Percentiles rank a stretch among this genome's conserved stretches.
Evolutionary conservation across 1,284 basidiomycete species (phyloP).

Genomic region (Ganoderma sp.): DNA sequence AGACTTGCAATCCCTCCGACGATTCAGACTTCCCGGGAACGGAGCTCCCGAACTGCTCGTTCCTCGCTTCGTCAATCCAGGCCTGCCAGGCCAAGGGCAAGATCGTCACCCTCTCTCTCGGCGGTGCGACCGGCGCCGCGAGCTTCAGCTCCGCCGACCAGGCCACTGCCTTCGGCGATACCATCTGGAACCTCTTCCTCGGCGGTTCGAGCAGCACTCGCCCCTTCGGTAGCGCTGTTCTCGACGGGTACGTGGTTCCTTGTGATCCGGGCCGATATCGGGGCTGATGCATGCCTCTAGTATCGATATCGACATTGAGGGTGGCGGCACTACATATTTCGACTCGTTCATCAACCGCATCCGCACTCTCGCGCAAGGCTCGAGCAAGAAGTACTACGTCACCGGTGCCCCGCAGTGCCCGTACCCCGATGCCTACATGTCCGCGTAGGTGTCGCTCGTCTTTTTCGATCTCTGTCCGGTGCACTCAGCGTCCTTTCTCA

Average conservation of each 20-base stretch:
- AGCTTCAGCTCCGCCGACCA: conserved; percentile 59
- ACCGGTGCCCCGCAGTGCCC: conserved; percentile 72
- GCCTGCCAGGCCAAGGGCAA: conserved; percentile 69
- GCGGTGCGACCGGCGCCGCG: conserved; percentile 62
- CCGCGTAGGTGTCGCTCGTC: conserved; percentile 36
- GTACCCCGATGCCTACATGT: conserved; percentile 65
- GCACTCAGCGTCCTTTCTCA: background rate
- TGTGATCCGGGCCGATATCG: background rate
- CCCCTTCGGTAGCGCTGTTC: conserved; percentile 66
- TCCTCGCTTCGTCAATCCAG: conserved; percentile 60
- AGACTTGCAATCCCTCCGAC: conserved; percentile 48
- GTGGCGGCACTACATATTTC: conserved; percentile 56
- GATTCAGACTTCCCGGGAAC: conserved; percentile 59
- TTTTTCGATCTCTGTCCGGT: background rate
- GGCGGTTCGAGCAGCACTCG: conserved; percentile 60
- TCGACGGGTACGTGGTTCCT: conserved; percentile 59
- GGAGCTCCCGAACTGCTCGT: conserved; percentile 59
- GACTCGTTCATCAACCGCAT: conserved; percentile 60
- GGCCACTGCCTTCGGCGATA: conserved; percentile 57
- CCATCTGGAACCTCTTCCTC: conserved; percentile 71
- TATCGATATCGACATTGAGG: conserved; percentile 74
- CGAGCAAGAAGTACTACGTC: conserved; percentile 64
- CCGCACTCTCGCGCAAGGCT: conserved; percentile 52
- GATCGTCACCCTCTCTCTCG: conserved; percentile 67
- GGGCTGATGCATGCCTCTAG: conserved; percentile 9